A percentile compares a stretch with the other conserved stretches of the same genome.
Conservation (phyloP, 352 stramenopile genomes). For the Globisporangium rhizosaccharum region DNA sequence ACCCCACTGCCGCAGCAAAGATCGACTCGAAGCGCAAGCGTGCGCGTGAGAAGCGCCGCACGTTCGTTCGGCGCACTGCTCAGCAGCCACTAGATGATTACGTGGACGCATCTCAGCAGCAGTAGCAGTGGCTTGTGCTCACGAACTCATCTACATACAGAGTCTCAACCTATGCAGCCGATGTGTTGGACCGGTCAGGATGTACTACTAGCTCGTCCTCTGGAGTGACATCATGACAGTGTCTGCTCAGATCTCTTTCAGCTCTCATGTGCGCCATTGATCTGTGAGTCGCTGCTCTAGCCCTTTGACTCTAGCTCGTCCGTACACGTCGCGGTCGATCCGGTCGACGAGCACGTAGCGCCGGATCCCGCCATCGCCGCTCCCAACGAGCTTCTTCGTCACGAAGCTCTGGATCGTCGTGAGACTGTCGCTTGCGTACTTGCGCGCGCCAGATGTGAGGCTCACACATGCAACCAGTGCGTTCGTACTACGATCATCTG, state of each 20-base stretch:
- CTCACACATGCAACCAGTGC: not conserved
- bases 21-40: slow-evolving; percentile 36
- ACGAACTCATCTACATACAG: no score
- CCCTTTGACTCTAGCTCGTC: not conserved
- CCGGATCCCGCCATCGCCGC: not conserved
- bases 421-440: slow-evolving; percentile 15
- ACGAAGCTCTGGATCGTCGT: slow-evolving; percentile 14
- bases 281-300: not conserved
- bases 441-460: slow-evolving; percentile 8
- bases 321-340: slow-evolving; percentile 8
- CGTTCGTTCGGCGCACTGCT: not conserved
- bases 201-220: no score
- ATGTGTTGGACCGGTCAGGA: no score
- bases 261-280: not conserved
- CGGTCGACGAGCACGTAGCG: slow-evolving; percentile 2
- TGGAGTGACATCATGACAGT: no score
- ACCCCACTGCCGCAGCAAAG: slow-evolving; percentile 52
- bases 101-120: not conserved
- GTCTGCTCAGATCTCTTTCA: not conserved
- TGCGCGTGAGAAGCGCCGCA: slow-evolving; percentile 23
- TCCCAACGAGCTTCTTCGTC: slow-evolving; percentile 4
- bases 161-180: no score
- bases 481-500: not conserved
- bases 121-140: not conserved
- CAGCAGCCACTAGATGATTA: not conserved